Percentiles rank a stretch among this genome's conserved stretches.
phyloP scores from a whole-genome alignment of 177 flowering plant species.

The Telopea speciosissima region DNA sequence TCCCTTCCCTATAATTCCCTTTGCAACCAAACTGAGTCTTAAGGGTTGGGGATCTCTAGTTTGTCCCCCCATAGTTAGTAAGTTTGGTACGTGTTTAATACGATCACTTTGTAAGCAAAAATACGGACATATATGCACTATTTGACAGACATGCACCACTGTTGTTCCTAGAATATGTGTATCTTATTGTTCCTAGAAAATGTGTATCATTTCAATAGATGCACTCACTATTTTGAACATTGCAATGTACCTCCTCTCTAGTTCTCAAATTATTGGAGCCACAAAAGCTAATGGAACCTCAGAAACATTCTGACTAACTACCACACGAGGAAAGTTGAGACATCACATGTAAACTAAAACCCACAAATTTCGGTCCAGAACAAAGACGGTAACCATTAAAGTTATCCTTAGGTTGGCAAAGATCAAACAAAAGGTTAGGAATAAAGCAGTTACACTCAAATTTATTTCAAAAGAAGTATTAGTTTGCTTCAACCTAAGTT shows the following conservation, averaged over 20 bases:
- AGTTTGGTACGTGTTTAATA: too few species aligned
- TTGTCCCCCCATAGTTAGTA: too few species aligned
- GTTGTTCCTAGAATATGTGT: too few species aligned
- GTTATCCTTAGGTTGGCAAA: not conserved
- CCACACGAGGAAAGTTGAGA: not conserved
- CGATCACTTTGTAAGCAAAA: too few species aligned
- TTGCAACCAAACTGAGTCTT: too few species aligned
- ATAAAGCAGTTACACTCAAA: too few species aligned
- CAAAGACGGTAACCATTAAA: not conserved
- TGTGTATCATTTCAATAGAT: not conserved
- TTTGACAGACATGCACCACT: too few species aligned
- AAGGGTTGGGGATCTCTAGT: too few species aligned
- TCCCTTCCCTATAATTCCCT: too few species aligned
- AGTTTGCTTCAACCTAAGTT: not conserved
- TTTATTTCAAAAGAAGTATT: not conserved
- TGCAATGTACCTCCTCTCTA: not conserved
- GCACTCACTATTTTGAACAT: not conserved
- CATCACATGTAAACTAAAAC: not conserved
- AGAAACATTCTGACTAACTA: not conserved
- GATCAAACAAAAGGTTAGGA: not conserved
- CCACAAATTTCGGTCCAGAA: not conserved
- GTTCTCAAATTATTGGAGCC: not conserved
- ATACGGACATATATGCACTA: too few species aligned
- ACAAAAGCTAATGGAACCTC: not conserved
- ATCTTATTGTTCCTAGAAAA: not conserved